Base-by-base conservation (phyloP, 768 basidiomycete genomes). In the Leccinum pellstonianum region DNA sequence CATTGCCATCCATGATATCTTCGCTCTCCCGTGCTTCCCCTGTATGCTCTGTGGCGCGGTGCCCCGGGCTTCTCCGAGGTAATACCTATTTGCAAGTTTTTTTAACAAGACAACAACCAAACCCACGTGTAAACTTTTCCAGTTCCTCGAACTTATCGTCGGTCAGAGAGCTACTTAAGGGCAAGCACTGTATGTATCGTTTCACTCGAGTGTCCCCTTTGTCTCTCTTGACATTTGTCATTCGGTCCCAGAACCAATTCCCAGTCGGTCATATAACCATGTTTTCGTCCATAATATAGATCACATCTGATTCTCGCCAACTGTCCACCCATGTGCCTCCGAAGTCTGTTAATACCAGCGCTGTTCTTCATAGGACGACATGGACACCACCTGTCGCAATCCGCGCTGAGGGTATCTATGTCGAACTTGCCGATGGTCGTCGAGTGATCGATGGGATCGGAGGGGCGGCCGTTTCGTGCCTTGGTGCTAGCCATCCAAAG, bases 381-480 rank as follows among this genome's bases (percentile, higher is more conserved):
- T 91, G 87, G 87, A 79, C 68, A 29, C 90, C 87, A 10, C 89
- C 88, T 14, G 76, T 92, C 12, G 91, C 89, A 4, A 77, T 82
- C 15, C 72, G 79, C 12, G 88, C 78, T 3, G 75, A 88, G 64
- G 91, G 91, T 17, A 81, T 86, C 37, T 91, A 93, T 68, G 73
- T 93, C 48, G 81, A 81, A 21, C 80, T 93, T 7, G 84, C 87
- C 64, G 85, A 86, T 72, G 93, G 92, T 0, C 78, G 77, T 54
- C 81, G 75, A 57, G 69, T 93, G 31, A 80, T 94, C 64, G 93
- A 95, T 75, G 90, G 82, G 7, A 85, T 91, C 49, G 93, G 93
- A 49, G 93, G 93, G 29, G 92, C 92, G 6, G 91, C 93, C 10
- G 93, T 95, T 29, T 73, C 86, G 11, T 91, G 88, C 70, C 70